Evolutionary conservation across 169 alveolate genomes (phyloP), one percentile per base, ranked within the genome.

Genomic region (Eimeria sp.): DNA sequence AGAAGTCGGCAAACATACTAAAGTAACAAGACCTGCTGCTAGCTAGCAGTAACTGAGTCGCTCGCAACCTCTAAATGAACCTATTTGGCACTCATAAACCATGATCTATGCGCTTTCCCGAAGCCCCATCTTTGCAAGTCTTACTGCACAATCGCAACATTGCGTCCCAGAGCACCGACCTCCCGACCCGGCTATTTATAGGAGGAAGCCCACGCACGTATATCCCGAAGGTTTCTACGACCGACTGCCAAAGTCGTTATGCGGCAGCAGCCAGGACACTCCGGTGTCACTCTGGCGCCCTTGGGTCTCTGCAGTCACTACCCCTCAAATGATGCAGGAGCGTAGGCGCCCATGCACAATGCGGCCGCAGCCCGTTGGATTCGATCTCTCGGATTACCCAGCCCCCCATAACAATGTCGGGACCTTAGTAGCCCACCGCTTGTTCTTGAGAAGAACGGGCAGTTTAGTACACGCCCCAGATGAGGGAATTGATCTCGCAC

Each of bases 191-290:
- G 40, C 40, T 2, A 34, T 2, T 34, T 34, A 0, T 34, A 34
- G 40, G 40, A 0, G 40, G 40, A 0, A 2, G 40, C 3, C 40
- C 2, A 1, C 40, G 2, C 40, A 34, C 0, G 40, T 34, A 86
- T 86, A 63, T 86, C 76, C 92, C 92, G 51, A 72, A 86, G 92
- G 92, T 86, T 86, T 86, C 92, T 86, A 86, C 92, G 92, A 57
- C 78, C 92, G 47, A 40, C 43, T 86, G 92, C 92, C 92, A 27
- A 61, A 22, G 0, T 51, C 40, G 0, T 84, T 4, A 0, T 34
- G 58, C 92, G 78, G 92, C 92, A 86, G 43, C 25, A 45, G 78
- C 92, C 92, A 86, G 92, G 92, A 86, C 80, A 3, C 92, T 86
- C 70, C n/a, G 92, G 82, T 40, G 61, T 58, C 40, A 27, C 6